A percentile compares a stretch with the other conserved stretches of the same genome.
Conservation (phyloP, 257 asterid genomes). For the Scutellaria baicalensis region DNA sequence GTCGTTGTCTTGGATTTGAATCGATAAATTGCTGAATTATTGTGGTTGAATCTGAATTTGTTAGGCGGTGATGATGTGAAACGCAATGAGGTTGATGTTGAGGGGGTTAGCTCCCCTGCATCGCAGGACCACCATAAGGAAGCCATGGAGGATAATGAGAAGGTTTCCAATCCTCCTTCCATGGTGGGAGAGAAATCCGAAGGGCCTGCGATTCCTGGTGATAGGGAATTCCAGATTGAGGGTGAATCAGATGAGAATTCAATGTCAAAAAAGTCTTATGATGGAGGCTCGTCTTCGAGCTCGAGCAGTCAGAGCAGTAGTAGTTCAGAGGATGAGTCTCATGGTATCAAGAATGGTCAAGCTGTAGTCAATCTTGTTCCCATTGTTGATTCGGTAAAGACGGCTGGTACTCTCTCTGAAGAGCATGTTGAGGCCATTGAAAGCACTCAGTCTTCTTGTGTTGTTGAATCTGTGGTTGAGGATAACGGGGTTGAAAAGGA, state of each 20-base stretch:
- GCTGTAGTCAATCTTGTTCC: slow-evolving; percentile 17
- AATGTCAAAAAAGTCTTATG: slow-evolving; percentile 15
- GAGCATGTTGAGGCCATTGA: slow-evolving; percentile 4
- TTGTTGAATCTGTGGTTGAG: slow-evolving; percentile 1
- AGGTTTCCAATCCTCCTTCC: not conserved
- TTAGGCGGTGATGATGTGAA: slow-evolving; percentile 26
- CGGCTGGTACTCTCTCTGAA: slow-evolving; percentile 11
- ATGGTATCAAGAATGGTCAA: slow-evolving; percentile 11
- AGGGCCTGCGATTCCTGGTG: slow-evolving; percentile 7
- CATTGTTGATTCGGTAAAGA: slow-evolving; percentile 22
- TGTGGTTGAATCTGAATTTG: slow-evolving; percentile 14
- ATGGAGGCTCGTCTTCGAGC: slow-evolving; percentile 31
- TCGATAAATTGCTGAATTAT: not conserved
- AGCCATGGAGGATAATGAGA: not conserved
- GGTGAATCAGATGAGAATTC: slow-evolving; percentile 22
- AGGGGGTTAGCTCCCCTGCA: slow-evolving; percentile 29
- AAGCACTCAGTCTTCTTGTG: not conserved
- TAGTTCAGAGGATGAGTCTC: slow-evolving; percentile 43
- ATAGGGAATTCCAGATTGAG: slow-evolving; percentile 17
- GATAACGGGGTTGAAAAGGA: slow-evolving; percentile 22
- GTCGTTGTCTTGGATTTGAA: not conserved
- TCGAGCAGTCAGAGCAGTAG: slow-evolving; percentile 29
- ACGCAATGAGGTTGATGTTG: slow-evolving; percentile 22
- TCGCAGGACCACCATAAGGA: slow-evolving; percentile 25
- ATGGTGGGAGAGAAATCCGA: not conserved